These are phyloP conservation scores for Yamadazyma insecticola DNA, from an alignment of 805 yeast genomes.

Conservation along the genomic window DNA sequence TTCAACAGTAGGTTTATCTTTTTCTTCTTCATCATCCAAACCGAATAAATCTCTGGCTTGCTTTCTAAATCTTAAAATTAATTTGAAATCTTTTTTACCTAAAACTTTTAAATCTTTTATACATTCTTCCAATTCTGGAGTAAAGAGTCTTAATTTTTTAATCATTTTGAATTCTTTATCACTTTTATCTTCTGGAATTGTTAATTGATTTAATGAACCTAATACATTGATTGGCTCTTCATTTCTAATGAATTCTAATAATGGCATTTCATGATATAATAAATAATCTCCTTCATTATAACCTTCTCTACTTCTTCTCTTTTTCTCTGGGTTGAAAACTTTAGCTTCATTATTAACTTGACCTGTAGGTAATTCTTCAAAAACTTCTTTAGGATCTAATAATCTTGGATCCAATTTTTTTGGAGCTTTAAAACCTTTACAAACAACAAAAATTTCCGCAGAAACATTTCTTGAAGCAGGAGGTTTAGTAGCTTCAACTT, in stretches of 20 bases:
- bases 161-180: conserved; percentile 72
- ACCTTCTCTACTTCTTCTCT: conserved; percentile 89
- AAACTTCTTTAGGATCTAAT: conserved; percentile 87
- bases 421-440: conserved; percentile 95
- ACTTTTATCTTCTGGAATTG: conserved; percentile 42
- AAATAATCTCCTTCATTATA: conserved; percentile 89
- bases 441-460: conserved; percentile 97
- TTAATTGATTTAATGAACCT: conserved; percentile 68
- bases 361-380: conserved; percentile 75
- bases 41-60: conserved; percentile 77
- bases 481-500: conserved; percentile 98
- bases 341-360: conserved; percentile 84
- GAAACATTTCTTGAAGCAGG: conserved; percentile 99
- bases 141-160: conserved; percentile 70
- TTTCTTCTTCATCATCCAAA: conserved; percentile 54
- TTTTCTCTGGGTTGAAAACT: conserved; percentile 90
- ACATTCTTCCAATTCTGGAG: conserved; percentile 74
- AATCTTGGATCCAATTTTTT: conserved; percentile 89
- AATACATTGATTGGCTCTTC: conserved; percentile 81
- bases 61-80: conserved; percentile 81
- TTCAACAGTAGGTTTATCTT: conserved; percentile 50
- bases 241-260: conserved; percentile 75
- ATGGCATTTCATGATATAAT: conserved; percentile 63
- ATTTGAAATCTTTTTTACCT: conserved; percentile 90
- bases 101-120: conserved; percentile 88